Evolutionary conservation across 2,329 filamentous ascomycete genomes (phyloP), one percentile per base, ranked within the genome.

Genomic region (Pleoardoris graminearum): DNA sequence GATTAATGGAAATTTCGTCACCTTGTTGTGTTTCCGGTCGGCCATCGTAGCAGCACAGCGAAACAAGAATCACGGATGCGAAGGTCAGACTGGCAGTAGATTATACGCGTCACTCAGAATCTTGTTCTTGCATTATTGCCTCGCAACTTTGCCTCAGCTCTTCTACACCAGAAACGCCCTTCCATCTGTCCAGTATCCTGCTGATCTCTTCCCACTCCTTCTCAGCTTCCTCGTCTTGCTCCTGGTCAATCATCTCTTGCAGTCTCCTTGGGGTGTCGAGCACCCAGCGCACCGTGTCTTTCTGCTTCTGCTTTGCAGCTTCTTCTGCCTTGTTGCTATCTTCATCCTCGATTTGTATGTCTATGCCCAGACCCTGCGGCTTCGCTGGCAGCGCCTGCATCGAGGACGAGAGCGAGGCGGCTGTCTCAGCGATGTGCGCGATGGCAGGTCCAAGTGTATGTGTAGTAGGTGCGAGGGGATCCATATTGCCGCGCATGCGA

Each of bases 401-500:
- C 1, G 71, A 69, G 4, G 66, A 70, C 3, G 76, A 77, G 10
- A 80, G 60, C 7, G 65, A 67, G 12, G 69, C 65, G 1, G 79
- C 78, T 1, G 86, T 86, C 33, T 80, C 80, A 62, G 89, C 90
- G 60, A 93, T 91, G 57, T 89, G 86, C 2, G 83, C 82, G 44
- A 93, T 88, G 32, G 88, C 88, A 2, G 86, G 85, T 59, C 88
- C 85, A 27, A 92, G 79, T 0, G 86, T 90, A 39, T 85, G 85
- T 2, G 86, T 88, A 72, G 88, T 85, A 1, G 88, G 87, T 54
- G 87, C 88, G 41, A 91, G 70, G 3, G 88, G 88, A 63, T 91
- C 89, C 88, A 93, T 92, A 59, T 86, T 90, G 27, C 84, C 81
- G 52, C 89, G 81, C 89, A 94, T 92, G 79, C 90, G 91, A 44